These are phyloP conservation scores for Clarireedia paspali DNA, from an alignment of 2,329 filamentous ascomycete genomes.

Conservation along the genomic window DNA sequence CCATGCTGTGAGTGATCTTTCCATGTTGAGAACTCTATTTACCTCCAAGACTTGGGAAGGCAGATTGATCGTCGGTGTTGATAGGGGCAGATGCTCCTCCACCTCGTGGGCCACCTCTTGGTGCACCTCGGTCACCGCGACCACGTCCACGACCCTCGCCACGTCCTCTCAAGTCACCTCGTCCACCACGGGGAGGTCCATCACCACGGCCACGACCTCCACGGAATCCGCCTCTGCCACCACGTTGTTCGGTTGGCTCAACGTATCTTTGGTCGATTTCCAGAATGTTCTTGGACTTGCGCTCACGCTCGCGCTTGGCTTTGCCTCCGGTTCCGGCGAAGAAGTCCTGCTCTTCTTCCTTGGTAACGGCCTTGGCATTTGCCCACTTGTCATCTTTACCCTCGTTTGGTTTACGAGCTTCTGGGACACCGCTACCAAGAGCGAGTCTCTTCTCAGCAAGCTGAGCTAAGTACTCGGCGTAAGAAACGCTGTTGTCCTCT, in stretches of 20 bases:
- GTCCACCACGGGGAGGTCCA: slow-evolving; percentile 38
- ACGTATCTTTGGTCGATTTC: slow-evolving; percentile 82
- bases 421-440: slow-evolving; percentile 54
- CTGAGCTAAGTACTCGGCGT: slow-evolving; percentile 78
- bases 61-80: slow-evolving; percentile 42
- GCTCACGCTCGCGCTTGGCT: slow-evolving; percentile 76
- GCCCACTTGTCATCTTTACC: slow-evolving; percentile 92
- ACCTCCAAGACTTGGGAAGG: slow-evolving; percentile 46
- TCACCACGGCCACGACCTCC: slow-evolving; percentile 43
- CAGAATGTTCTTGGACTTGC: slow-evolving; percentile 83
- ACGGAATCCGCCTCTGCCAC: slow-evolving; percentile 44
- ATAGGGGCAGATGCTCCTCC: slow-evolving; percentile 29
- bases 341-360: slow-evolving; percentile 65
- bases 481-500: slow-evolving; percentile 80
- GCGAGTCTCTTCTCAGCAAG: slow-evolving; percentile 68
- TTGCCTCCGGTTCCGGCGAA: slow-evolving; percentile 69
- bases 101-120: slow-evolving; percentile 32
- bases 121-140: slow-evolving; percentile 37
- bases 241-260: slow-evolving; percentile 57
- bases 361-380: slow-evolving; percentile 63
- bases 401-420: slow-evolving; percentile 88
- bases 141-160: slow-evolving; percentile 43
- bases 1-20: slow-evolving; percentile 12
- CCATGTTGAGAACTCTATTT: slow-evolving; percentile 21
- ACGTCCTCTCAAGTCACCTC: slow-evolving; percentile 36